Evolutionary conservation across 257 asterid species (phyloP).

Genomic region (Fraxinus quadrangulata): DNA sequence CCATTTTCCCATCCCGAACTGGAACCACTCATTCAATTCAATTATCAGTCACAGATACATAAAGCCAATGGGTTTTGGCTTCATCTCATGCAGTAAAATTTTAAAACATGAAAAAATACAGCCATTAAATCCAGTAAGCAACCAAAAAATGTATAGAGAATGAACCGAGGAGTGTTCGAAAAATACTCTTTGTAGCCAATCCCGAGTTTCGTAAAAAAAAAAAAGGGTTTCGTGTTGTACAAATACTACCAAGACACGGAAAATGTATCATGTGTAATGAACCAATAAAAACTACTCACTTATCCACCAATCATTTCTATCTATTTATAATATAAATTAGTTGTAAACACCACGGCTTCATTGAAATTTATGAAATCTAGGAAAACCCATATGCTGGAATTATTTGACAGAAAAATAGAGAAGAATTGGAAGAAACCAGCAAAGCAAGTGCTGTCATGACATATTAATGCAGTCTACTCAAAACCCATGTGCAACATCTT

Average conservation of each 20-base stretch:
- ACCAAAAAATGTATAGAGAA: neutral
- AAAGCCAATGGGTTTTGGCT: neutral
- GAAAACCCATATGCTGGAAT: conserved; percentile 34
- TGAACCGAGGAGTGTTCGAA: too few species aligned
- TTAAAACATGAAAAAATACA: neutral
- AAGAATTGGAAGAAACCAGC: conserved; percentile 21
- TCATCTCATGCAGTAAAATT: neutral
- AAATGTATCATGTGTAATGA: too few species aligned
- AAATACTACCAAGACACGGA: too few species aligned
- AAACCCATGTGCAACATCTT: conserved; percentile 45
- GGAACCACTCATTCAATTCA: conserved; percentile 20
- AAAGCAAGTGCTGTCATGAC: neutral
- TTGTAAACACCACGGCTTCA: too few species aligned
- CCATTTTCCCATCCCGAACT: conserved; percentile 22
- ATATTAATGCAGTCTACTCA: conserved; percentile 2
- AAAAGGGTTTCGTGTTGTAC: too few species aligned
- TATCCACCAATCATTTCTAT: too few species aligned
- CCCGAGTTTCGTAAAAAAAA: too few species aligned
- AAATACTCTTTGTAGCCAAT: too few species aligned
- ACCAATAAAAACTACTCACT: too few species aligned
- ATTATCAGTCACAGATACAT: neutral
- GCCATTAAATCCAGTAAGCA: neutral
- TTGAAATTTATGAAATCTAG: neutral
- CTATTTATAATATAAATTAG: too few species aligned
- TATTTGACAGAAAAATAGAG: conserved; percentile 16